phyloP scores from a whole-genome alignment of 2,329 filamentous ascomycete species.

The Pseudofabraea citricarpa region DNA sequence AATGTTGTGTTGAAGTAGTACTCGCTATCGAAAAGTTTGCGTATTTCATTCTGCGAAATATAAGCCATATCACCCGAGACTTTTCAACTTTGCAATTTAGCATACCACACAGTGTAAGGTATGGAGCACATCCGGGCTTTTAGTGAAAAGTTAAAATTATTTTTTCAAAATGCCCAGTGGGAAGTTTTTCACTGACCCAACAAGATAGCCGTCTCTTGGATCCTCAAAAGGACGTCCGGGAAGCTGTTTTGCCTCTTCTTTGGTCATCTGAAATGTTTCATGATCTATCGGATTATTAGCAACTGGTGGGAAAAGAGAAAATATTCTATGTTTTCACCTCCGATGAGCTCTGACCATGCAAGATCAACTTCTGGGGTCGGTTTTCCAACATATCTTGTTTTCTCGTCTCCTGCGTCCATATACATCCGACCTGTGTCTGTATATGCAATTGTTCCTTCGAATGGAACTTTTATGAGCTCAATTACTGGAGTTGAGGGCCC shows the following conservation, averaged over 20 bases:
- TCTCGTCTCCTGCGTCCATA: neutral
- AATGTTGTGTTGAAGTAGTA: neutral
- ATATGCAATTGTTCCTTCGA: neutral
- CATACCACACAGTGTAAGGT: neutral
- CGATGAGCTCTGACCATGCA: neutral
- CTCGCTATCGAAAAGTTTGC: neutral
- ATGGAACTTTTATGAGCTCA: neutral
- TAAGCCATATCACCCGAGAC: neutral
- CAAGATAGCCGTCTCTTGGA: neutral
- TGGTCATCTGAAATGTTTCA: neutral
- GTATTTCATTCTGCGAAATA: neutral
- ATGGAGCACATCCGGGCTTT: neutral
- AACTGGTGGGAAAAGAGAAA: neutral
- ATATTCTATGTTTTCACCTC: neutral
- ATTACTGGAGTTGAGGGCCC: neutral
- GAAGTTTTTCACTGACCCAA: too few species aligned
- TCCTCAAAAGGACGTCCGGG: neutral
- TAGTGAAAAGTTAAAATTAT: neutral
- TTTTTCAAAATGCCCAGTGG: too few species aligned
- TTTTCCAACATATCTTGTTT: neutral
- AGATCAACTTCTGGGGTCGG: neutral
- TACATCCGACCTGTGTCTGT: neutral
- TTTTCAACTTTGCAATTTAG: neutral
- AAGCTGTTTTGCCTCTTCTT: neutral
- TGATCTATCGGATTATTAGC: neutral